Percentiles rank a stretch among this genome's conserved stretches.
phyloP scores from a whole-genome alignment of 169 alveolate genomes.

The Cryptosporidium ryanae region DNA sequence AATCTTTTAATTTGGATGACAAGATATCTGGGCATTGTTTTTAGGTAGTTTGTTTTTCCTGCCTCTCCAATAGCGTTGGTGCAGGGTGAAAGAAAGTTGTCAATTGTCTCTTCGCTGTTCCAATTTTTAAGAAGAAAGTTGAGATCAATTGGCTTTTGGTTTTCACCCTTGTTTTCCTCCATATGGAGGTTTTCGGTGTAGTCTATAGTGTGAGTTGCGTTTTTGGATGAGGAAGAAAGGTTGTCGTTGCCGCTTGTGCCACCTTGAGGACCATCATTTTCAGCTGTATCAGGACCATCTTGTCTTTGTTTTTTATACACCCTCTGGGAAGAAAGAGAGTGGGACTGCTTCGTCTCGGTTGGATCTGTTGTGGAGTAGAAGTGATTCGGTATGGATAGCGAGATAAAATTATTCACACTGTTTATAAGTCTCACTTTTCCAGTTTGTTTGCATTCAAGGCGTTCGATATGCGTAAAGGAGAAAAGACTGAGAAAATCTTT shows the following conservation, averaged over 20 bases:
- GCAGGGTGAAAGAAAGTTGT: slow-evolving; percentile 43
- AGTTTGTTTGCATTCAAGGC: slow-evolving; percentile 65
- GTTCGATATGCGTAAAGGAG: slow-evolving; percentile 14
- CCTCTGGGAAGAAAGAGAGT: background rate
- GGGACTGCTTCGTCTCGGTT: slow-evolving; percentile 1
- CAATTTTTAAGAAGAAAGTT: slow-evolving; percentile 9
- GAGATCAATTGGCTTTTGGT: background rate
- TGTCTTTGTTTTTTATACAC: slow-evolving; percentile 24
- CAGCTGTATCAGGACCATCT: background rate
- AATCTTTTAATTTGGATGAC: slow-evolving; percentile 78
- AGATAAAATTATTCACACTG: slow-evolving; percentile 1
- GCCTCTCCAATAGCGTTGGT: slow-evolving; percentile 23
- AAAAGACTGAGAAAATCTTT: background rate
- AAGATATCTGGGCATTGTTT: slow-evolving; percentile 77
- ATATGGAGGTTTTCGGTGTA: background rate
- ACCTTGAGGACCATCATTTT: too few species aligned
- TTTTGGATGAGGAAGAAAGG: background rate
- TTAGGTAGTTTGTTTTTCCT: slow-evolving; percentile 14
- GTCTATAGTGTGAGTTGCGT: background rate
- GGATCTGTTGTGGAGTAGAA: background rate
- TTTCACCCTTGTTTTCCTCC: background rate
- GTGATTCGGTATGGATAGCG: slow-evolving; percentile 30
- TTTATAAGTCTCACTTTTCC: background rate
- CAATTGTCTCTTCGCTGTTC: slow-evolving; percentile 34
- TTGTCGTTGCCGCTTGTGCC: background rate